These are phyloP conservation scores for Amanita pseudoporphyria DNA, from an alignment of 768 basidiomycete species.

Conservation along the genomic window DNA sequence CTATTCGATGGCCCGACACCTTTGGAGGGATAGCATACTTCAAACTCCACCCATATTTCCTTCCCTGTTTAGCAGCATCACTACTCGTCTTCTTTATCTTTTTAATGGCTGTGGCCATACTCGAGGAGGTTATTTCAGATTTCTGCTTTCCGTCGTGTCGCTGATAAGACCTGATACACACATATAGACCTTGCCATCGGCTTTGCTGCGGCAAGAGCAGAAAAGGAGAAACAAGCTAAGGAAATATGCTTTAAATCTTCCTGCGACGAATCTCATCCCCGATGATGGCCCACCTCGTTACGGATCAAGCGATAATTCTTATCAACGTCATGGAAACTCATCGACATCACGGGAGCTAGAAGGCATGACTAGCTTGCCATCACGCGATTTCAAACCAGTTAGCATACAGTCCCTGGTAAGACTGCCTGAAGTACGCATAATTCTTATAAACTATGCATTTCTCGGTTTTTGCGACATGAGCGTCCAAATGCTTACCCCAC, in stretches of 20 bases:
- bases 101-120: conserved; percentile 11
- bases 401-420: background rate
- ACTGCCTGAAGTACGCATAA: background rate
- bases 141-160: no score
- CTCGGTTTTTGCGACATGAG: background rate
- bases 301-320: background rate
- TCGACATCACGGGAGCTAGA: background rate
- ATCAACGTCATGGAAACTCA: no score
- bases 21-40: conserved; percentile 19
- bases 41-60: conserved; percentile 24
- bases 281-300: background rate
- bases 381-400: background rate
- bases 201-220: background rate
- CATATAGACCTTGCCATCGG: conserved; percentile 1
- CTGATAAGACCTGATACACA: no score
- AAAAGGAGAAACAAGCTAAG: no score
- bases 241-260: background rate
- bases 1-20: conserved; percentile 17
- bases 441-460: conserved; percentile 1
- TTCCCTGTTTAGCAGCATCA: conserved; percentile 24
- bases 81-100: conserved; percentile 15
- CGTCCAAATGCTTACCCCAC: conserved; percentile 10
- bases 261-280: background rate
- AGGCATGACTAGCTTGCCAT: background rate
- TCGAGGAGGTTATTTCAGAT: conserved; percentile 20